Conservation (phyloP, 208 protist genomes). For the Trypanosoma cruzi region DNA sequence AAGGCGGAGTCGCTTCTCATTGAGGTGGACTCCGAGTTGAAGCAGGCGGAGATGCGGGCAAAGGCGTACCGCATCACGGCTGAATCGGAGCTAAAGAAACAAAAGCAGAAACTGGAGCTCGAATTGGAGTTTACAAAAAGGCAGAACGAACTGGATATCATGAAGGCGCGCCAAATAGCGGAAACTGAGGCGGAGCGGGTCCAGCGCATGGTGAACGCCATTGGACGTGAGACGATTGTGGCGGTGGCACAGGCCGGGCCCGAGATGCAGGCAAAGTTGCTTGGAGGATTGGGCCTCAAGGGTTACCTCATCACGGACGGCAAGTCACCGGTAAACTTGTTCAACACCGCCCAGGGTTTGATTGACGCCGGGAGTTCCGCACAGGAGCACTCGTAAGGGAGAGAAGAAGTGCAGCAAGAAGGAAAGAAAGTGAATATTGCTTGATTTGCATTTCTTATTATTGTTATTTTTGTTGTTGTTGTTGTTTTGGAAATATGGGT, state of each 20-base stretch:
- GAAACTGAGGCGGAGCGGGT: slow-evolving; percentile 93
- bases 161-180: slow-evolving; percentile 68
- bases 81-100: slow-evolving; percentile 84
- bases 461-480: not conserved
- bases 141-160: slow-evolving; percentile 89
- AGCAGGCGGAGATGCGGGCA: slow-evolving; percentile 86
- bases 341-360: slow-evolving; percentile 94
- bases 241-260: slow-evolving; percentile 92
- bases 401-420: not conserved
- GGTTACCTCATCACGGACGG: slow-evolving; percentile 97
- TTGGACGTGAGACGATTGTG: slow-evolving; percentile 92
- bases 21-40: slow-evolving; percentile 86
- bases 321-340: slow-evolving; percentile 95
- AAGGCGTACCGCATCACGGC: slow-evolving; percentile 83
- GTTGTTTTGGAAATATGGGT: no score
- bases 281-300: slow-evolving; percentile 94
- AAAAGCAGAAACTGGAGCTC: slow-evolving; percentile 77
- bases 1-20: slow-evolving; percentile 90
- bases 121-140: slow-evolving; percentile 83
- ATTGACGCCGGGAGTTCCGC: slow-evolving; percentile 42
- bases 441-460: not conserved
- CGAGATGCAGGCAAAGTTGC: slow-evolving; percentile 96
- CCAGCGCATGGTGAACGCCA: slow-evolving; percentile 77
- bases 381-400: slow-evolving; percentile 16
- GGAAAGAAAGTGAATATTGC: not conserved